Conservation (phyloP, 2,329 filamentous ascomycete genomes). For the Tolypocladium ovalisporum region DNA sequence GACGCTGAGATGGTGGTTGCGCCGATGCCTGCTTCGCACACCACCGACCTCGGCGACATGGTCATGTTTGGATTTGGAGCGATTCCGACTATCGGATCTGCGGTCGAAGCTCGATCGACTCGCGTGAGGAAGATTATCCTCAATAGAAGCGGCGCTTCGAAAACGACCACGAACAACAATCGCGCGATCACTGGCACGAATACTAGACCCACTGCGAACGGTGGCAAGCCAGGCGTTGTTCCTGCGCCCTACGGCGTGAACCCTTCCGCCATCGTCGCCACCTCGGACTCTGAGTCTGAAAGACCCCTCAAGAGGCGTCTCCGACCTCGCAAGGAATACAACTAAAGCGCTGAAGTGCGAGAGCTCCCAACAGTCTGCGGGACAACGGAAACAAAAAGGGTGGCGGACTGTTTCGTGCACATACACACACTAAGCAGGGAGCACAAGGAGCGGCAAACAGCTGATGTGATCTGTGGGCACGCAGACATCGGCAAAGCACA, state of each 20-base stretch:
- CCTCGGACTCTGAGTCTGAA: not conserved
- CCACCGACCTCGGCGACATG: constrained; percentile 1
- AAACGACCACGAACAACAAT: too few relatives aligned
- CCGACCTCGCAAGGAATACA: constrained; percentile 1
- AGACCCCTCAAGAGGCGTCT: constrained; percentile 1
- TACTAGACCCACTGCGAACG: not conserved
- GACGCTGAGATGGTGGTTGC: constrained; percentile 7
- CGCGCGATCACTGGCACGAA: not conserved
- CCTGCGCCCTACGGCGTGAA: not conserved
- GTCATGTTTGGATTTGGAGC: constrained; percentile 9
- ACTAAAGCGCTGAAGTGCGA: not conserved
- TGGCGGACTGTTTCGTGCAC: not conserved
- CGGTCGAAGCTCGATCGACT: not conserved
- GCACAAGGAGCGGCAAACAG: not conserved
- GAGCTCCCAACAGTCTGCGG: too few relatives aligned
- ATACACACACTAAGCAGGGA: not conserved
- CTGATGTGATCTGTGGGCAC: not conserved
- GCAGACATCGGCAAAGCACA: not conserved
- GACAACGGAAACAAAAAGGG: not conserved
- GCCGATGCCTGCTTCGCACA: constrained; percentile 1
- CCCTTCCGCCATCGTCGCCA: not conserved
- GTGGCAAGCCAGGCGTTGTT: not conserved
- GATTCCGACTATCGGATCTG: constrained; percentile 7
- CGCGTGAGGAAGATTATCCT: not conserved
- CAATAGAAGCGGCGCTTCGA: not conserved